Evolutionary conservation across 1,139 yeast genomes (phyloP), one percentile per base, ranked within the genome.

Genomic region (Arxiozyma telluris): DNA sequence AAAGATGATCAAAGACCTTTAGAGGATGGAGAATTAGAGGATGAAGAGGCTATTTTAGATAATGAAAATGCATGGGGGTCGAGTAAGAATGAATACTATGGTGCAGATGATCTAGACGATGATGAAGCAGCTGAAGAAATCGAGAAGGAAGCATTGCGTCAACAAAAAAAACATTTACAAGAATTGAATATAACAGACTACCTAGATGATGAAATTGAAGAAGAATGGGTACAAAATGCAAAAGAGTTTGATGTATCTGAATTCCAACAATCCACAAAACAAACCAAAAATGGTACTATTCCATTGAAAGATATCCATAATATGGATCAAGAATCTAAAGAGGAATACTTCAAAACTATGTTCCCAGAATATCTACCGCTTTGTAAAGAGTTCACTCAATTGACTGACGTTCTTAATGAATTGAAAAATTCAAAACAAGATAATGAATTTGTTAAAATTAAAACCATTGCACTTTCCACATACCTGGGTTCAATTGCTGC

Each of bases 311-410:
- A 71, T 54, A 55, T 74, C 23, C 57, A 66, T 54, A 62, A 72
- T 59, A 61, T 72, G 63, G 74, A 70, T 49, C 63, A 69, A 45
- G 71, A 65, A 49, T 79, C 80, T 49, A 79, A 78, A 64, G 64
- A 72, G 57, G 73, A 76, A 50, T 70, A 82, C 49, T 71, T 87
- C 57, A 72, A 75, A 39, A 76, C 79, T n/a, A 73, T 80, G 54
- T 83, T 86, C 64, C 98, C 98, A 0, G 98, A 93, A 69, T 87
- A 88, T 59, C 69, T 81, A 38, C 96, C 96, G 1, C 73, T 93
- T 49, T 72, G 87, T 17, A 77, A 79, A 57, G 98, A 93, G 66
- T 74, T 85, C 51, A 65, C 74, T 23, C 64, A 66, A 21, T 71
- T 84, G 54, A 73, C 75, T 44, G 79, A 78, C 1, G 66, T 71